Evolutionary conservation across 495 filamentous ascomycete genomes (phyloP).

Genomic region (Pseudotulostoma volvatum): DNA sequence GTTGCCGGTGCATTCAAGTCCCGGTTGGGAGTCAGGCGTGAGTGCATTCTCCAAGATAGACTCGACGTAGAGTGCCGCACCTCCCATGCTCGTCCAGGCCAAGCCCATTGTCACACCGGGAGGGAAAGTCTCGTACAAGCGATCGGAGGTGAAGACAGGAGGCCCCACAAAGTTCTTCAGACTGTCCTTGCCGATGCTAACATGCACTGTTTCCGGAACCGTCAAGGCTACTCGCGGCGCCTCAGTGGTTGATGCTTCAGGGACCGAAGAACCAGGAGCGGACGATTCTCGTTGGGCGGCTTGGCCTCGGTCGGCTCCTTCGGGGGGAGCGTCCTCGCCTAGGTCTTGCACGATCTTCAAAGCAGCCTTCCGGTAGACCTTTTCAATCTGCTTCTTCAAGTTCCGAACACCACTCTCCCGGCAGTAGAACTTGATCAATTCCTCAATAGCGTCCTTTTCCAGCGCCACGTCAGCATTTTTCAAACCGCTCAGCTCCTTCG

Average conservation of each 20-base stretch:
- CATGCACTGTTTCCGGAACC: conserved; percentile 75
- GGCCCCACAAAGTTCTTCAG: conserved; percentile 96
- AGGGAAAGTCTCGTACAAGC: conserved; percentile 86
- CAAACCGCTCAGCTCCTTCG: conserved; percentile 77
- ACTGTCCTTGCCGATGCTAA: conserved; percentile 76
- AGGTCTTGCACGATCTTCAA: conserved; percentile 93
- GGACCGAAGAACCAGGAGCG: conserved; percentile 32
- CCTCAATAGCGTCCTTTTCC: conserved; percentile 69
- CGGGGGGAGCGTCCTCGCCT: conserved; percentile 69
- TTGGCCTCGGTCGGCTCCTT: conserved; percentile 80
- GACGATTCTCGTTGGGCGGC: conserved; percentile 55
- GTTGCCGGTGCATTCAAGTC: conserved; percentile 83
- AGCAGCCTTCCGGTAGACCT: conserved; percentile 94
- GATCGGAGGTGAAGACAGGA: conserved; percentile 85
- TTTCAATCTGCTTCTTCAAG: conserved; percentile 98
- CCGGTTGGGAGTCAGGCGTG: conserved; percentile 49
- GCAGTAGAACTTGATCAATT: conserved; percentile 97
- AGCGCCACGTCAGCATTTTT: conserved; percentile 83
- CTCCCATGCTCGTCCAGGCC: conserved; percentile 96
- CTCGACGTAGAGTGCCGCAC: conserved; percentile 91
- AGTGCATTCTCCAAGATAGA: conserved; percentile 81
- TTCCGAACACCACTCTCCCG: conserved; percentile 94
- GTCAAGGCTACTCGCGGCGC: conserved; percentile 62
- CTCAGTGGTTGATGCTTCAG: conserved; percentile 49
- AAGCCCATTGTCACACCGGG: conserved; percentile 98